phyloP scores from a whole-genome alignment of 2,329 filamentous ascomycete genomes.

The Pseudopyrenochaeta lycopersici region DNA sequence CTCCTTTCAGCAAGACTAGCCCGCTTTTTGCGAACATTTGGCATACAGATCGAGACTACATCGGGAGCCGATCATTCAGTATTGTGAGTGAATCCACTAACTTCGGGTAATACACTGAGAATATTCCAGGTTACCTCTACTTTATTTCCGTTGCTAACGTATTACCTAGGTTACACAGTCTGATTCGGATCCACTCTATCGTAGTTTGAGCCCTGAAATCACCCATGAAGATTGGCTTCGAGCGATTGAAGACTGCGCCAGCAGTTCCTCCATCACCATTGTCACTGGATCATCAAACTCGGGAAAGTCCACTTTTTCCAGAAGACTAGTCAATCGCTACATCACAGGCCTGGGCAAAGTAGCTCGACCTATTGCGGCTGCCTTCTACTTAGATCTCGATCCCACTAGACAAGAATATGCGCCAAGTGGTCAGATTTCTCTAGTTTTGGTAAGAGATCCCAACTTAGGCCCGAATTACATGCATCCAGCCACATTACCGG shows the following conservation, averaged over 20 bases:
- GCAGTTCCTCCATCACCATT: slow-evolving; percentile 58
- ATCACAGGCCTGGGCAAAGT: slow-evolving; percentile 59
- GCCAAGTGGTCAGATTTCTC: slow-evolving; percentile 73
- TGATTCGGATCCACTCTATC: slow-evolving; percentile 32
- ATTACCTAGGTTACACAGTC: slow-evolving; percentile 36
- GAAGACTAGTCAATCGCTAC: slow-evolving; percentile 71
- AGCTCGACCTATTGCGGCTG: slow-evolving; percentile 40
- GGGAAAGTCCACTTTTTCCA: slow-evolving; percentile 79
- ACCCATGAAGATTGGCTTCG: slow-evolving; percentile 69
- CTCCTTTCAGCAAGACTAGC: slow-evolving; percentile 67
- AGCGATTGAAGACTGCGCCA: slow-evolving; percentile 46
- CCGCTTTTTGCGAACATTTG: slow-evolving; percentile 74
- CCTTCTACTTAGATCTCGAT: slow-evolving; percentile 77
- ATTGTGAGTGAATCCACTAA: slow-evolving; percentile 35
- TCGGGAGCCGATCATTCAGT: slow-evolving; percentile 40
- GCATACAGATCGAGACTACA: slow-evolving; percentile 55
- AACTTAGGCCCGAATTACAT: slow-evolving; percentile 75
- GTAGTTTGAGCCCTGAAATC: slow-evolving; percentile 51
- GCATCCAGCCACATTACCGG: slow-evolving; percentile 55
- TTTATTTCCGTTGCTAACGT: slow-evolving; percentile 4
- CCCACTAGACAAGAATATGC: slow-evolving; percentile 80
- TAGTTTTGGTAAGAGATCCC: slow-evolving; percentile 67
- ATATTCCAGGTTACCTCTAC: neutral
- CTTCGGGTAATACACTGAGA: neutral
- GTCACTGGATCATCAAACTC: slow-evolving; percentile 76